Percentiles rank a stretch among this genome's conserved stretches.
phyloP scores from a whole-genome alignment of 306 rosid species.

The Adenanthera pavonina region DNA sequence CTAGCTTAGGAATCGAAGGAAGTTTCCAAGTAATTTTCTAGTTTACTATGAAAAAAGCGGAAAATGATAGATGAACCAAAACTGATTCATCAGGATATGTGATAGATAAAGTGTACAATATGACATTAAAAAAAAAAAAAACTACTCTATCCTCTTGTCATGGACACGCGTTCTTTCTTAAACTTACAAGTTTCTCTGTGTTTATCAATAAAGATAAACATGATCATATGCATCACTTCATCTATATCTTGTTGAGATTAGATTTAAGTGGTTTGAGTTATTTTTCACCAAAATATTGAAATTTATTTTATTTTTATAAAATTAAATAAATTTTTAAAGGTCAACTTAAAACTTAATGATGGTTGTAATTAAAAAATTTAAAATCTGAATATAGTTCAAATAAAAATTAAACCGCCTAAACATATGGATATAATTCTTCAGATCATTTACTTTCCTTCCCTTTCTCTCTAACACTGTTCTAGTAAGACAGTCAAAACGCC shows the following conservation, averaged over 20 bases:
- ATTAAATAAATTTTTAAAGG: too few species aligned
- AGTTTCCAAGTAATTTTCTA: conserved; percentile 14
- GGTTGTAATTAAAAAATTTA: too few species aligned
- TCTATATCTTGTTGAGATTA: too few species aligned
- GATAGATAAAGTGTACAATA: background rate
- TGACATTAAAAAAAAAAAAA: conserved; percentile 27
- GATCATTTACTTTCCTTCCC: background rate
- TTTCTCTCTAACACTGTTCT: background rate
- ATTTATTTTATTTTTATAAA: too few species aligned
- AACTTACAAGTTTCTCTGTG: background rate
- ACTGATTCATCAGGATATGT: background rate
- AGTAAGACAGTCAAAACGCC: background rate
- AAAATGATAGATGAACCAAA: background rate
- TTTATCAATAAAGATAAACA: background rate
- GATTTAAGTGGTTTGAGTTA: too few species aligned
- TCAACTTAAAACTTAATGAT: too few species aligned
- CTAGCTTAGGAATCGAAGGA: conserved; percentile 15
- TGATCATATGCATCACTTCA: too few species aligned
- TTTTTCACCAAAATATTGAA: too few species aligned
- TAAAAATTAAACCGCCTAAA: too few species aligned
- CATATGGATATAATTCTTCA: too few species aligned
- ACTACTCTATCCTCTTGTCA: background rate
- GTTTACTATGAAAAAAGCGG: background rate
- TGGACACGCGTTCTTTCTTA: background rate
- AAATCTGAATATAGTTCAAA: too few species aligned